Base-by-base conservation (phyloP, 2,329 filamentous ascomycete genomes). In the Neonectria magnoliae region DNA sequence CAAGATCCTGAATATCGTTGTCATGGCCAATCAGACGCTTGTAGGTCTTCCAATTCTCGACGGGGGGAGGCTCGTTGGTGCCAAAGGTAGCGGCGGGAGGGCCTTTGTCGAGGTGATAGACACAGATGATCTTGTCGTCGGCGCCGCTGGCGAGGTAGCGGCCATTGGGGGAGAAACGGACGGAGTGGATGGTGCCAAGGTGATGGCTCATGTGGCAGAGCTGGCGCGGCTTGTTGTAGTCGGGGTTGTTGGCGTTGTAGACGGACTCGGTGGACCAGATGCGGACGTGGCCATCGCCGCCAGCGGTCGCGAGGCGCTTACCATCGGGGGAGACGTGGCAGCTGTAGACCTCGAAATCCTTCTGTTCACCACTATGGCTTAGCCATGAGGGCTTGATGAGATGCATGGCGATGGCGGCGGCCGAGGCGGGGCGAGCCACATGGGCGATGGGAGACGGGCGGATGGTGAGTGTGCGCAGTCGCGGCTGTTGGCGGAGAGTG, bases 151-250 rank as follows among this genome's bases (percentile, higher is more conserved):
- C 97, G 57, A 99, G 88, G 78, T 98, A 99, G 77, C 93, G 93
- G 62, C 94, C 93, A 76, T 97, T 98, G 29, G 93, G 91, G 10
- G 96, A 98, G 83, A 98, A 99, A 71, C 97, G 92, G 68, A 99
- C 96, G 0, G 95, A 94, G 80, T 98, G 95, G 68, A 98, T 98
- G 18, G 95, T 98, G 71, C 95, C 96, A 4, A 97, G 94, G 79
- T 99, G 96, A 77, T 98, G 94, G 87, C 94, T 98, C 89, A 99
- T 96, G 75, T 97, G 95, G 72, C 95, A 97, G 74, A 99, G 89
- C 84, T 99, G 97, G 75, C 93, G 94, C 52, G 97, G 95, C 75
- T 89, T 91, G 59, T 84, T 86, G 81, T 91, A 94, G 65, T 86
- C 85, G 36, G 88, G 82, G 70, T 95, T 88, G 68, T 89, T 86